Evolutionary conservation across 2,329 filamentous ascomycete genomes (phyloP).

Genomic region (Botrytis fragariae): DNA sequence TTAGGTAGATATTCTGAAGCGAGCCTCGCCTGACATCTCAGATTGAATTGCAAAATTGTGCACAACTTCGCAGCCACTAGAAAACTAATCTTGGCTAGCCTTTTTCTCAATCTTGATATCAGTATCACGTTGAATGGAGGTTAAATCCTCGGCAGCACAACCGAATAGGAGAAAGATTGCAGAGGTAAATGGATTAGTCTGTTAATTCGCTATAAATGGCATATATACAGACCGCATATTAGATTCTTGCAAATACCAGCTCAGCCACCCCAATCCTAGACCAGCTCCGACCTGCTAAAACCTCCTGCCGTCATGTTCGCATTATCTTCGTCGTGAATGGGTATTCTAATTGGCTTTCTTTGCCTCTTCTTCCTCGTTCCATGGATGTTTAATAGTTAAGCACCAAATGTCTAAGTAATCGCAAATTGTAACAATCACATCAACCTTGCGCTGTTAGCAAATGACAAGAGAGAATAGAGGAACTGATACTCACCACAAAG

Average conservation of each 20-base stretch:
- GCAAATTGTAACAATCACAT: slow-evolving; percentile 96
- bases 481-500: slow-evolving; percentile 64
- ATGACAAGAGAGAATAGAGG: neutral
- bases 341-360: slow-evolving; percentile 32
- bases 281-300: neutral
- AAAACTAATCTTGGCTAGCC: neutral
- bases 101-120: neutral
- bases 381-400: slow-evolving; percentile 88
- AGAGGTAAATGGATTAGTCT: neutral
- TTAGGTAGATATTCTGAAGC: neutral
- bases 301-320: neutral
- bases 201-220: neutral
- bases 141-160: neutral
- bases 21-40: neutral
- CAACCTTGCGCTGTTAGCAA: slow-evolving; percentile 51
- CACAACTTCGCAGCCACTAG: neutral
- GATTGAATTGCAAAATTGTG: neutral
- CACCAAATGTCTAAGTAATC: slow-evolving; percentile 99
- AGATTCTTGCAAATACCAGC: neutral
- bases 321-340: neutral
- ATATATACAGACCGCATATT: neutral
- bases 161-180: too few species aligned
- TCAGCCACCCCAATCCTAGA: neutral
- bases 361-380: slow-evolving; percentile 42
- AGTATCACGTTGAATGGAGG: neutral